Evolutionary conservation across 768 basidiomycete genomes (phyloP), one percentile per base, ranked within the genome.

Genomic region (Calocera viscosa): DNA sequence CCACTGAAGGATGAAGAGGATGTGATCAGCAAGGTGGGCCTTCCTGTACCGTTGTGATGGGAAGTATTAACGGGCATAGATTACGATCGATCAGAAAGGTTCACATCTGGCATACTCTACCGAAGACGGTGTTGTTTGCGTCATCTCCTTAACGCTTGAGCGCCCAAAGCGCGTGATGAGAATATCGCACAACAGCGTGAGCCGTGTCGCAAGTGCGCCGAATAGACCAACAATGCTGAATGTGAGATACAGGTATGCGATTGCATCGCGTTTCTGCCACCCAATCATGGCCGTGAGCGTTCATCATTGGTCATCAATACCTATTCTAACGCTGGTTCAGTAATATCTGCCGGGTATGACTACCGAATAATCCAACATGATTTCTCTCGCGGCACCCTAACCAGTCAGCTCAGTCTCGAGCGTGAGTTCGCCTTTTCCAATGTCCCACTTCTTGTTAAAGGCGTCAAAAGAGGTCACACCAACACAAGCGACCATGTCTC

Each of bases 311-410:
- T n/a, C n/a, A n/a, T n/a, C n/a, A n/a, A n/a, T n/a, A n/a, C n/a
- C n/a, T 47, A 19, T 47, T 24, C 43, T 8, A 38, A n/a, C n/a
- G n/a, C n/a, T n/a, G n/a, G n/a, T 49, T 24, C 53, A 60, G 53
- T 60, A 30, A 10, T 60, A 14, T 60, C 53, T 2, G 53, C 53
- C 5, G 53, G 53, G 16, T 60, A 60, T 26, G 53, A 60, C 53
- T 60, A 60, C 53, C 53, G 53, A 60, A 60, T 60, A 60, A 60
- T 60, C 53, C 53, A 60, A 30, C 53, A 60, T 30, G 53, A 60
- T 7, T 60, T 60, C 30, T 28, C 53, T 26, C 53, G 53, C 8
- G 53, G 53, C 26, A 60, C 53, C 2, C 53, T 60, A 2, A 60
- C 30, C 5, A 60, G 30, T 26, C 53, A 60, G 53, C 26, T 60